phyloP scores from a whole-genome alignment of 257 asterid species.

The Solanum pinnatisectum region DNA sequence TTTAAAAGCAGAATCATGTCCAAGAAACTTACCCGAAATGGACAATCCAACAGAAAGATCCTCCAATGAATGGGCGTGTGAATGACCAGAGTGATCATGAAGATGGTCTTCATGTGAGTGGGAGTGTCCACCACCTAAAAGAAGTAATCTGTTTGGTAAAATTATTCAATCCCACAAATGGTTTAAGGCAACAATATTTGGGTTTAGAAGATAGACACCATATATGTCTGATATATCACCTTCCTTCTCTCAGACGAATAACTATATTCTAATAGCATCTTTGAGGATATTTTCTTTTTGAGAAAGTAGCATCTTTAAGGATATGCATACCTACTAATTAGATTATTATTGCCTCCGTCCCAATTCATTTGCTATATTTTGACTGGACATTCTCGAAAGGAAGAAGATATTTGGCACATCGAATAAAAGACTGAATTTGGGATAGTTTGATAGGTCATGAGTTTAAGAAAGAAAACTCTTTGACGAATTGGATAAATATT shows the following conservation, averaged over 20 bases:
- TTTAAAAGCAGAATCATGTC: neutral
- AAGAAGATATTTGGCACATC: neutral
- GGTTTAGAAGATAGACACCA: too few species aligned
- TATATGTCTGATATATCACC: neutral
- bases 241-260: neutral
- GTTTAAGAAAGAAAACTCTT: neutral
- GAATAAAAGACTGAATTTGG: neutral
- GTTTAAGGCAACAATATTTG: too few species aligned
- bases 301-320: neutral
- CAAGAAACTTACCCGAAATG: slow-evolving; percentile 53
- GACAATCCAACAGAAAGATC: slow-evolving; percentile 91
- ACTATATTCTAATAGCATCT: neutral
- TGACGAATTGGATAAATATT: neutral
- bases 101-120: slow-evolving; percentile 70
- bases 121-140: slow-evolving; percentile 77
- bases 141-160: neutral
- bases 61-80: slow-evolving; percentile 80
- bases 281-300: neutral
- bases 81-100: slow-evolving; percentile 43
- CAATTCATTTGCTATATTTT: neutral
- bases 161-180: neutral
- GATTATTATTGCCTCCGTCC: neutral
- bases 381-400: neutral
- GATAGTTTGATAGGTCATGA: neutral
- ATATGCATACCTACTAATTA: neutral